phyloP scores from a whole-genome alignment of 768 basidiomycete genomes.

The Lentinus tigrinus region DNA sequence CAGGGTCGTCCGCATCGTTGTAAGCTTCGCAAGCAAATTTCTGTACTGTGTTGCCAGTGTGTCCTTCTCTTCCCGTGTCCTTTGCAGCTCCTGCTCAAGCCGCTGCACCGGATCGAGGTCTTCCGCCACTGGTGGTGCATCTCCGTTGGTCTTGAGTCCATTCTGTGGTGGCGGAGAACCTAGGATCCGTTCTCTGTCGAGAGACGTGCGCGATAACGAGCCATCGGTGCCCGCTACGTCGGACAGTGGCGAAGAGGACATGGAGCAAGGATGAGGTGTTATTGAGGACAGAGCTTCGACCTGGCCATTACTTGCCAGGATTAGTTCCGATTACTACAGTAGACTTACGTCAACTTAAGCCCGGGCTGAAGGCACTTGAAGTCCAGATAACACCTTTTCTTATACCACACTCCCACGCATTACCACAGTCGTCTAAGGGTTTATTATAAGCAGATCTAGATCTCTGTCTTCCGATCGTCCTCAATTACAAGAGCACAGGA shows the following conservation, averaged over 20 bases:
- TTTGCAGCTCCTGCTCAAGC: conserved; percentile 73
- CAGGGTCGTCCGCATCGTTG: conserved; percentile 88
- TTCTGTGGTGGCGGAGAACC: conserved; percentile 26
- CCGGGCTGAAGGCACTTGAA: no score
- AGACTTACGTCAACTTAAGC: no score
- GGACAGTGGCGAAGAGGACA: conserved; percentile 15
- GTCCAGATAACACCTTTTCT: no score
- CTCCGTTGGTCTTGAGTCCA: conserved; percentile 26
- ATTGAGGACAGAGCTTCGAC: background rate
- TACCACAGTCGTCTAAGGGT: no score
- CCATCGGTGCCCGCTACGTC: conserved; percentile 15
- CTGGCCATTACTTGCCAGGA: no score
- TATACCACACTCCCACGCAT: no score
- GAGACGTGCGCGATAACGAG: conserved; percentile 23
- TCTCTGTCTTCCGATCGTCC: no score
- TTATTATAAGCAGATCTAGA: no score
- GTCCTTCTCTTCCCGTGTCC: conserved; percentile 84
- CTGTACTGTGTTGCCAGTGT: conserved; percentile 82
- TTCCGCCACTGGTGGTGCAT: conserved; percentile 33
- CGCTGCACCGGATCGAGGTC: conserved; percentile 50
- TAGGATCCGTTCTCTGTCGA: conserved; percentile 24
- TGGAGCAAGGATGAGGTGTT: conserved; percentile 3
- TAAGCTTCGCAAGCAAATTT: conserved; percentile 82
- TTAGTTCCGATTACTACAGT: background rate
- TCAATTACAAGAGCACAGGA: no score